Percentiles rank a stretch among this genome's conserved stretches.
Conservation (phyloP, 805 yeast species). For the Kurtzmaniella fragi region DNA sequence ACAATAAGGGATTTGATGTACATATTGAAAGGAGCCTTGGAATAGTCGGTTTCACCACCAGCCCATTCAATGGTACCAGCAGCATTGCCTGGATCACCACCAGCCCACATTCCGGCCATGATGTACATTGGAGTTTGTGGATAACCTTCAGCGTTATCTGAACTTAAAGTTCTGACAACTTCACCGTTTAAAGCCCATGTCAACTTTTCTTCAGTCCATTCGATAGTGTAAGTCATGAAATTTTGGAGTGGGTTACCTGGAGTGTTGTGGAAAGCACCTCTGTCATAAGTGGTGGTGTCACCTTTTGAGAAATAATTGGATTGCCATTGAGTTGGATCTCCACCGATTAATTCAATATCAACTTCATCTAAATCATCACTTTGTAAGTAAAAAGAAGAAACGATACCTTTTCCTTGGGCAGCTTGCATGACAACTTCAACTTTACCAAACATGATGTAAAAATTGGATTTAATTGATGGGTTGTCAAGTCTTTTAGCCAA, state of each 20-base stretch:
- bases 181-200: conserved; percentile 73
- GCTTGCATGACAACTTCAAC: conserved; percentile 69
- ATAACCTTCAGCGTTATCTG: conserved; percentile 57
- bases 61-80: conserved; percentile 80
- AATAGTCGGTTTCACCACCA: conserved; percentile 66
- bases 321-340: conserved; percentile 70
- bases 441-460: conserved; percentile 86
- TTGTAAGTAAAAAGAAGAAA: conserved; percentile 77
- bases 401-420: conserved; percentile 73
- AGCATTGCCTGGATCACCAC: conserved; percentile 64
- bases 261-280: conserved; percentile 70
- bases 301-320: conserved; percentile 82
- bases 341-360: conserved; percentile 84
- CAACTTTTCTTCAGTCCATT: conserved; percentile 67
- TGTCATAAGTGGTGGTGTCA: conserved; percentile 65
- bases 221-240: conserved; percentile 76
- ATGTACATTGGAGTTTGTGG: conserved; percentile 90
- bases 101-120: conserved; percentile 73
- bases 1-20: conserved; percentile 53
- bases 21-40: conserved; percentile 66
- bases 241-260: conserved; percentile 46
- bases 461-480: conserved; percentile 72
- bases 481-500: conserved; percentile 63
- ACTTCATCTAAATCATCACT: conserved; percentile 85
- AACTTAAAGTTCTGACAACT: conserved; percentile 58